phyloP scores from a whole-genome alignment of 257 asterid species.

The Solanum habrochaites region DNA sequence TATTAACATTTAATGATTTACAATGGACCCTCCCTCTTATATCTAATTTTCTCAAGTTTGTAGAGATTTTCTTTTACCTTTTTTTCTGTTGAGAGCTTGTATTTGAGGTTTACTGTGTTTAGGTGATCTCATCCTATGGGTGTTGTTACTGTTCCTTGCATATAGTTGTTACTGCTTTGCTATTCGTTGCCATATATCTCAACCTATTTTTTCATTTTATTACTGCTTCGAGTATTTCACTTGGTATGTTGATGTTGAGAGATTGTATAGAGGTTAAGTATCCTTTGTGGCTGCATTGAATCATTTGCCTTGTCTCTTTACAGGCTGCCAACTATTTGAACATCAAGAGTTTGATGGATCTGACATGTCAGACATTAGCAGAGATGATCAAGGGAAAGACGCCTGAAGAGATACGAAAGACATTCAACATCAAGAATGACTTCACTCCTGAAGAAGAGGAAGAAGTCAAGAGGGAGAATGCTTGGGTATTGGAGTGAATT shows the following conservation, averaged over 20 bases:
- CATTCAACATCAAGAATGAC: constrained; percentile 52
- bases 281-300: background rate
- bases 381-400: constrained; percentile 64
- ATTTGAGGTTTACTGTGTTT: background rate
- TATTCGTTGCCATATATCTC: background rate
- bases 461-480: constrained; percentile 39
- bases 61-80: background rate
- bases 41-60: background rate
- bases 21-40: background rate
- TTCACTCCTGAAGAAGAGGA: constrained; percentile 58
- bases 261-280: background rate
- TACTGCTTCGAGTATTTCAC: background rate
- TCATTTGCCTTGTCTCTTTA: background rate
- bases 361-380: constrained; percentile 50
- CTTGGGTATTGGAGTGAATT: constrained; percentile 53
- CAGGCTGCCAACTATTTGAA: constrained; percentile 76
- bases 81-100: background rate
- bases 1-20: background rate
- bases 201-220: background rate
- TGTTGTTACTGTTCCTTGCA: background rate
- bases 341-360: constrained; percentile 51
- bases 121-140: background rate
- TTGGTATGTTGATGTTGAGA: background rate
- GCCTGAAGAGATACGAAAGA: constrained; percentile 52
- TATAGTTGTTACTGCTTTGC: background rate